A percentile compares a stretch with the other conserved stretches of the same genome.
Conservation (phyloP, 2,329 filamentous ascomycete species). For the Sclerotinia subarctica region DNA sequence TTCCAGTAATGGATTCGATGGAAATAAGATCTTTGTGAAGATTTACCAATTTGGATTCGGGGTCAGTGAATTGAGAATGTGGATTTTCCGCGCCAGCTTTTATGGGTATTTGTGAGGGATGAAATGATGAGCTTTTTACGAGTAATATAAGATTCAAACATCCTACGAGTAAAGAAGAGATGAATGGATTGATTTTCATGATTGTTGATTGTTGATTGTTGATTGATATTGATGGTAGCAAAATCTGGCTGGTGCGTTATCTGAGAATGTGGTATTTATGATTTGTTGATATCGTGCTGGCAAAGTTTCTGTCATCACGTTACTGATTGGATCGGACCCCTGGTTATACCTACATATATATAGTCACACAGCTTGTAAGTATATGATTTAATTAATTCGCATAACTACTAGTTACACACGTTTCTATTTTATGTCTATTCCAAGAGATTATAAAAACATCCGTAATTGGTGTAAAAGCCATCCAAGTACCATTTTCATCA, state of each 20-base stretch:
- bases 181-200: background rate
- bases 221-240: background rate
- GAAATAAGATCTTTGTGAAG: slow-evolving; percentile 5
- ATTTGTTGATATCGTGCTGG: background rate
- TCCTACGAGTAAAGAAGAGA: background rate
- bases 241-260: background rate
- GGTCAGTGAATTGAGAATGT: background rate
- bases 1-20: slow-evolving; percentile 12
- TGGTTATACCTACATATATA: no score
- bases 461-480: no score
- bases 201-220: background rate
- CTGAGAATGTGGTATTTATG: background rate
- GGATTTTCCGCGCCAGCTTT: background rate
- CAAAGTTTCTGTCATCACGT: background rate
- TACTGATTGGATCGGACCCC: background rate
- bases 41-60: background rate
- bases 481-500: no score
- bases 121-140: background rate
- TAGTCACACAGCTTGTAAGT: no score
- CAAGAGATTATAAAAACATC: no score
- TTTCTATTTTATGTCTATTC: no score
- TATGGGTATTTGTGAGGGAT: background rate
- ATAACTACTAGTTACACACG: no score
- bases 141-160: background rate
- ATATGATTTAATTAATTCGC: no score